A percentile compares a stretch with the other conserved stretches of the same genome.
Evolutionary conservation across 352 stramenopile species (phyloP).

Genomic region (Labyrinthula sp.): DNA sequence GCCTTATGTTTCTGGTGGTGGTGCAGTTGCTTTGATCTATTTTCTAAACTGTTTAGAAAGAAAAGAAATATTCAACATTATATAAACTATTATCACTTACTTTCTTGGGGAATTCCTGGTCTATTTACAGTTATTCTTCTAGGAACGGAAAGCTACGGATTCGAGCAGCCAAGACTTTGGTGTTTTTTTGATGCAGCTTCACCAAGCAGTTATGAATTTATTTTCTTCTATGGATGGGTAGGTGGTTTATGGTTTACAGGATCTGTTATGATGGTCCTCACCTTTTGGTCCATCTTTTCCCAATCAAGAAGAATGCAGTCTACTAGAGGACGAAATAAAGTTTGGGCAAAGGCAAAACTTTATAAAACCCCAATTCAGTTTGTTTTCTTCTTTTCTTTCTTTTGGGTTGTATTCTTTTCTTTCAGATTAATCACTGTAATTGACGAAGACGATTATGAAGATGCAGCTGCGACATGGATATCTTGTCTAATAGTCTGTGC

Average conservation of each 20-base stretch:
- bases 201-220: conserved; percentile 1
- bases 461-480: conserved; percentile 11
- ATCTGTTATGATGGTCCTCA: conserved; percentile 8
- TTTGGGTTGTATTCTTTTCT: conserved; percentile 26
- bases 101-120: conserved; percentile 13
- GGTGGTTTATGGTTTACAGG: conserved; percentile 6
- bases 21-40: conserved; percentile 3
- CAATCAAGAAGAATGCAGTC: not conserved
- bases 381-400: conserved; percentile 25
- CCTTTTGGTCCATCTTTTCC: conserved; percentile 3
- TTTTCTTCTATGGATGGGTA: conserved; percentile 23
- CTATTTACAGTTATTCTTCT: conserved; percentile 6
- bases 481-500: conserved; percentile 6
- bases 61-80: conserved; percentile 5
- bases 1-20: conserved; percentile 15
- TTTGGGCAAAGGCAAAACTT: conserved; percentile 1
- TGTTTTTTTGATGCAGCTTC: conserved; percentile 1
- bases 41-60: conserved; percentile 11
- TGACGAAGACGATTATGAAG: conserved; percentile 6
- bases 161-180: conserved; percentile 4
- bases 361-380: conserved; percentile 26
- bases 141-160: not conserved
- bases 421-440: conserved; percentile 10
- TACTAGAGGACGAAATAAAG: not conserved
- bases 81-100: conserved; percentile 8